Base-by-base conservation (phyloP, 176 grass and related monocot species). In the Oryza meridionalis region DNA sequence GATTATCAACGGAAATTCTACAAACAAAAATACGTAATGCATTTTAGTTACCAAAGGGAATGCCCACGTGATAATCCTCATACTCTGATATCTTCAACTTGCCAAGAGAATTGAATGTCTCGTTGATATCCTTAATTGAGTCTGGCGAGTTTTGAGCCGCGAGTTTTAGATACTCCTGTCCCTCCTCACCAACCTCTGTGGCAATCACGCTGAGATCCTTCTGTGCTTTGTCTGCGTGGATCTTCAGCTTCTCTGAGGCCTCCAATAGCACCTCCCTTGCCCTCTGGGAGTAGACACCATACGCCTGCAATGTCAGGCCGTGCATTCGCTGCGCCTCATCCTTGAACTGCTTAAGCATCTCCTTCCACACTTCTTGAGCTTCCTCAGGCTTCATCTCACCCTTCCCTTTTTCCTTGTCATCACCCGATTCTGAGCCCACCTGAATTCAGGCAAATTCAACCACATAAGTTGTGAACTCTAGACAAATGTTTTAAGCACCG, bases 11-110 rank as follows among this genome's bases (percentile, higher is more conserved):
- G 21, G 51, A 86, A 78, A 62, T 32, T 77, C 29, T 11, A 74
- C n/a, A 59, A 69, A 62, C 19, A 33, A 5, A 74, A 44, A 47
- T 69, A 62, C 14, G 21, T 11, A 63, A 44, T 50, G 12, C 47
- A 63, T 64, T 26, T 77, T 42, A 85, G 87, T 59, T 99, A 99
- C 96, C 96, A 61, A 90, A 96, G 14, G 90, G 75, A 92, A 99
- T 91, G 82, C 86, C 91, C 47, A 99, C 83, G 68, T 99, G 91
- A 84, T 96, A 99, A 89, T 99, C 96, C 42, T 75, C 27, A 32
- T 94, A 89, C 29, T 93, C 81, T 10, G 90, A 89, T 24, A 90
- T 40, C 29, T 88, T 95, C 69, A 96, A 72, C 8, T 83, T 85
- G 64, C 87, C 72, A 47, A 88, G 76, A 79, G 78, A 76, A 33